Conservation (phyloP, 2,329 filamentous ascomycete species). For the Tolypocladium amazonense region DNA sequence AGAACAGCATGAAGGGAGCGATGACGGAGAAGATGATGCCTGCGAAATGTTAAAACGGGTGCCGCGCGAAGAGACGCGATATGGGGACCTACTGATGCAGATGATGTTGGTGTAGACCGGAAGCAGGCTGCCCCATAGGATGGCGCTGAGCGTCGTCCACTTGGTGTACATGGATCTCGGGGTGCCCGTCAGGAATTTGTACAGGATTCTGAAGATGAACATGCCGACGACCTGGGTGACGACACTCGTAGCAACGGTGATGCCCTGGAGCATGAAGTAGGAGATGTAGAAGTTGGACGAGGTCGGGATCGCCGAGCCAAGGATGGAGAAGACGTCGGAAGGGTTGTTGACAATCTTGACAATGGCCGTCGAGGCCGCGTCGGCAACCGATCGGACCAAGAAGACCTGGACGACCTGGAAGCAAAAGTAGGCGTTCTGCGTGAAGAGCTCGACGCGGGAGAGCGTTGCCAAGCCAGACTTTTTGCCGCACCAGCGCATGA, state of each 20-base stretch:
- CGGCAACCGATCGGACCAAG: constrained; percentile 71
- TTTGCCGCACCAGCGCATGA: constrained; percentile 60
- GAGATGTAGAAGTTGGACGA: constrained; percentile 90
- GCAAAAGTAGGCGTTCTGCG: constrained; percentile 84
- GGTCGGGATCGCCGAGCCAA: constrained; percentile 65
- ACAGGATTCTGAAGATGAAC: constrained; percentile 55
- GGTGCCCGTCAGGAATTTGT: constrained; percentile 62
- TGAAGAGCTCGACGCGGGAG: constrained; percentile 75
- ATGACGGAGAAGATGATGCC: constrained; percentile 73
- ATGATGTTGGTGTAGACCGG: constrained; percentile 66
- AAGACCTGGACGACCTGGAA: constrained; percentile 95
- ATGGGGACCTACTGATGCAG: constrained; percentile 48
- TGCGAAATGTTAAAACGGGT: constrained; percentile 13
- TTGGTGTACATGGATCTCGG: constrained; percentile 69
- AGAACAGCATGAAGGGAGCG: constrained; percentile 71
- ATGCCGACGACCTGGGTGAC: constrained; percentile 59
- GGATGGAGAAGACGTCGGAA: constrained; percentile 44
- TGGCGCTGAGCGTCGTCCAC: constrained; percentile 56
- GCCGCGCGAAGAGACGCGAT: neutral
- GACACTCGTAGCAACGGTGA: constrained; percentile 63
- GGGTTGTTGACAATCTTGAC: constrained; percentile 55
- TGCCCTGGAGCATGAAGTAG: constrained; percentile 79
- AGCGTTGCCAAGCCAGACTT: constrained; percentile 68
- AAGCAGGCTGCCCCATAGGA: constrained; percentile 70
- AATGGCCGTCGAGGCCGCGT: constrained; percentile 62